These are phyloP conservation scores for Fraxinus excelsior DNA, from an alignment of 257 asterid genomes.

Conservation along the genomic window DNA sequence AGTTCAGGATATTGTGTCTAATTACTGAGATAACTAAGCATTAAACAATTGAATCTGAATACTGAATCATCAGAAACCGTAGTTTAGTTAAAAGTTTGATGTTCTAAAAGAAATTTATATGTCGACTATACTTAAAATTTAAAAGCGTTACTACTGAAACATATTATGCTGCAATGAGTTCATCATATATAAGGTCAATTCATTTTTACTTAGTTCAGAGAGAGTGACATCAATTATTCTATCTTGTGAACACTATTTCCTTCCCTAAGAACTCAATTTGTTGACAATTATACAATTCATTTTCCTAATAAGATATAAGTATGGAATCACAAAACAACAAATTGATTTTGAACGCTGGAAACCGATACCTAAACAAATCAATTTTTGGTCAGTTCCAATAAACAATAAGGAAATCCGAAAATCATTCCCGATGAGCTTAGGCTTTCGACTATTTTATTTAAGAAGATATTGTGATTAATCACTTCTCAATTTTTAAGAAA, in stretches of 20 bases:
- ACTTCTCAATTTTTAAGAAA: not conserved
- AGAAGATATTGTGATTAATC: not conserved
- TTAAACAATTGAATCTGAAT: not conserved
- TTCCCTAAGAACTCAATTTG: not conserved
- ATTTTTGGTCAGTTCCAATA: not conserved
- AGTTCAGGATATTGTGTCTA: not conserved
- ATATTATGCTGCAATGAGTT: not conserved
- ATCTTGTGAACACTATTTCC: slow-evolving; percentile 1
- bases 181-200: not conserved
- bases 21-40: not conserved
- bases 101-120: not conserved
- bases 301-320: not conserved
- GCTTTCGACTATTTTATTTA: not conserved
- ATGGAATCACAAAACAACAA: not conserved
- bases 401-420: not conserved
- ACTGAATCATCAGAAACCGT: not conserved
- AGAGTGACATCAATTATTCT: not conserved
- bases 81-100: not conserved
- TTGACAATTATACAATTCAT: not conserved
- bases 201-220: not conserved
- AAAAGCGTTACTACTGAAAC: not conserved
- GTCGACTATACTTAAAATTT: not conserved
- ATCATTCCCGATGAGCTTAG: not conserved
- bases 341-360: not conserved
- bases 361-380: not conserved